A percentile compares a stretch with the other conserved stretches of the same genome.
Conservation (phyloP, 2,329 filamentous ascomycete species). For the Raffaelea arxii region DNA sequence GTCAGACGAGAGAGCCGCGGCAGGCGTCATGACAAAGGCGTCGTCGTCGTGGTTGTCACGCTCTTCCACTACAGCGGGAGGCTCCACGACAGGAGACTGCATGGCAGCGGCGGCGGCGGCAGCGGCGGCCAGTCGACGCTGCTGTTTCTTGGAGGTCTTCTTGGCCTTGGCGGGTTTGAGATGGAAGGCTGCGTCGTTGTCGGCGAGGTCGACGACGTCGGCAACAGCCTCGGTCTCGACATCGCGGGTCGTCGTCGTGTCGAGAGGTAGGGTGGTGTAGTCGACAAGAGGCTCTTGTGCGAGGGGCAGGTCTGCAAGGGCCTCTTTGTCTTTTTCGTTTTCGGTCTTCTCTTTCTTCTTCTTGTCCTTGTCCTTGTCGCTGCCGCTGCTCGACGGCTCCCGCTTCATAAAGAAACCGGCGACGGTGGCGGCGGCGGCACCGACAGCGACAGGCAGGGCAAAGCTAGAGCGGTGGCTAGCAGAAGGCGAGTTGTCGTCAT, state of each 20-base stretch:
- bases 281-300: neutral
- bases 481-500: too few relatives aligned
- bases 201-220: neutral
- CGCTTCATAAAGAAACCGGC: neutral
- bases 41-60: too few relatives aligned
- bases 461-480: neutral
- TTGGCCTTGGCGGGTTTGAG: neutral
- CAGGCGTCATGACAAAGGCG: too few relatives aligned
- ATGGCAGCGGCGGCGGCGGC: neutral
- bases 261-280: too few relatives aligned
- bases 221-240: neutral
- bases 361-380: slow-evolving; percentile 3
- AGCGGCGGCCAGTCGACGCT: neutral
- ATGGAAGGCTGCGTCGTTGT: too few relatives aligned
- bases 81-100: too few relatives aligned
- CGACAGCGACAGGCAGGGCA: neutral
- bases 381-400: neutral
- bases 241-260: neutral
- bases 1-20: too few relatives aligned
- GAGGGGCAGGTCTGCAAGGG: neutral
- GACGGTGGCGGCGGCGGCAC: neutral
- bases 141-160: neutral
- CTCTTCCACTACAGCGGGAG: too few relatives aligned
- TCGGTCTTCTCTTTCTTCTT: neutral
- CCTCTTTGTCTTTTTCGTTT: slow-evolving; percentile 2